Base-by-base conservation (phyloP, 2,329 filamentous ascomycete species). In the Incumbomyces delicatus region DNA sequence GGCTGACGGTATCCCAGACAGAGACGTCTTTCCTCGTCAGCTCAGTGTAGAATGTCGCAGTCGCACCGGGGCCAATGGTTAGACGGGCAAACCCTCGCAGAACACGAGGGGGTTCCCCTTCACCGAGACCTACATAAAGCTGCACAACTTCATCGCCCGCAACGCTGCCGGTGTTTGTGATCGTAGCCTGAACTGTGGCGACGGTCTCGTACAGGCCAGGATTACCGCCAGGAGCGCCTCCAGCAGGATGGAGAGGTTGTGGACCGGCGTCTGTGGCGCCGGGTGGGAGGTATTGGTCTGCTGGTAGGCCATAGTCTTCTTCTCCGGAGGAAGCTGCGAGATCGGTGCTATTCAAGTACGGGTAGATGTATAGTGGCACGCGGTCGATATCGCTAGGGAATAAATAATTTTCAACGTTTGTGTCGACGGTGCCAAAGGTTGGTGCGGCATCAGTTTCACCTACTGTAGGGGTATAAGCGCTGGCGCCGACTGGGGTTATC, bases 81-180 rank as follows among this genome's bases (percentile, higher is more conserved):
- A 95, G 65, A 39, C 87, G 78, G 49, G 94, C 85, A 59, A 95
- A 96, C 37, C 82, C 82, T 51, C 90, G 81, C 12, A 96, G 79
- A 2, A 76, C 74, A 35, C 76, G 67, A 47, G 69, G 69, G 7
- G 79, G 73, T 59, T 95, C 85, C 32, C 81, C 74, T 0, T 87
- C 88, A 41, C 89, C 90, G 2, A 94, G 83, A 27, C 76, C 80
- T 46, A 96, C 59, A 65, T 96, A 90, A 48, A 78, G 56, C 56
- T 78, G 75, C 5, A 71, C 69, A 38, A 78, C 73, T 52, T 77
- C 75, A 18, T 73, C 68, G 31, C 73, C 75, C 12, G 55, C 55
- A 35, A 73, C 58, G 2, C 56, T 55, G 18, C 75, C 75, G 1
- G 69, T 73, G 60, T 77, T 78, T 17, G 64, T 69, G 51, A 78